Conservation (phyloP, 1,284 basidiomycete species). For the Malassezia furfur region DNA sequence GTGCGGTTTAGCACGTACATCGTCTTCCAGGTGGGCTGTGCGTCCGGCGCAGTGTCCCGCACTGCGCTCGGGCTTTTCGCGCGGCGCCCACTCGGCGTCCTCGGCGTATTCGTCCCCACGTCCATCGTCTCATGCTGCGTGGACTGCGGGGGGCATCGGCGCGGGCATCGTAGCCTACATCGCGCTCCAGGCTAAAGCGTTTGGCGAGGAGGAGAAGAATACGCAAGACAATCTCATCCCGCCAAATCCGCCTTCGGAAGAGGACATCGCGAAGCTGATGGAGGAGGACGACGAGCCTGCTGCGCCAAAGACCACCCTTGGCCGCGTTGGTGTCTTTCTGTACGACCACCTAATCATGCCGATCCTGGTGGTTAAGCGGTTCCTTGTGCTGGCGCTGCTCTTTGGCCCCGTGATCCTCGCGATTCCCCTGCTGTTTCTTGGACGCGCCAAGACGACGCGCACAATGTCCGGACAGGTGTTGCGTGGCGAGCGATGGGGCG, state of each 20-base stretch:
- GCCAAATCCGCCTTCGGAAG: background rate
- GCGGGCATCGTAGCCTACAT: background rate
- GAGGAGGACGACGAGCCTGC: background rate
- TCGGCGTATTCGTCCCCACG: too few species aligned
- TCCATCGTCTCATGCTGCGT: background rate
- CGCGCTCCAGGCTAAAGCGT: background rate
- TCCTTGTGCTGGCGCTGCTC: constrained; percentile 69
- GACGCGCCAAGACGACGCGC: constrained; percentile 20
- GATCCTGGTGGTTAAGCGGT: constrained; percentile 69
- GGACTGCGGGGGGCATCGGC: background rate
- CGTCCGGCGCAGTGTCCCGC: too few species aligned
- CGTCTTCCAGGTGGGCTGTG: background rate
- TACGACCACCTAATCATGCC: constrained; percentile 65
- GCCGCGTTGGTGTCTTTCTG: constrained; percentile 9
- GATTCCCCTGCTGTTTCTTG: constrained; percentile 75
- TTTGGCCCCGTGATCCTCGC: constrained; percentile 80
- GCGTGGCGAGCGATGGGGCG: constrained; percentile 39
- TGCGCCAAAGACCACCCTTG: background rate
- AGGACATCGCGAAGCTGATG: background rate
- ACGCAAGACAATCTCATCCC: background rate
- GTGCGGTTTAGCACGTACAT: background rate
- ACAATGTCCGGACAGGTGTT: constrained; percentile 18
- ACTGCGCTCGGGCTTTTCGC: too few species aligned
- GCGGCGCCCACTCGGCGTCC: too few species aligned
- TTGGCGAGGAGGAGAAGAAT: background rate